Percentiles rank a stretch among this genome's conserved stretches.
Conservation (phyloP, 2,329 filamentous ascomycete species). For the Ascochyta fabae region DNA sequence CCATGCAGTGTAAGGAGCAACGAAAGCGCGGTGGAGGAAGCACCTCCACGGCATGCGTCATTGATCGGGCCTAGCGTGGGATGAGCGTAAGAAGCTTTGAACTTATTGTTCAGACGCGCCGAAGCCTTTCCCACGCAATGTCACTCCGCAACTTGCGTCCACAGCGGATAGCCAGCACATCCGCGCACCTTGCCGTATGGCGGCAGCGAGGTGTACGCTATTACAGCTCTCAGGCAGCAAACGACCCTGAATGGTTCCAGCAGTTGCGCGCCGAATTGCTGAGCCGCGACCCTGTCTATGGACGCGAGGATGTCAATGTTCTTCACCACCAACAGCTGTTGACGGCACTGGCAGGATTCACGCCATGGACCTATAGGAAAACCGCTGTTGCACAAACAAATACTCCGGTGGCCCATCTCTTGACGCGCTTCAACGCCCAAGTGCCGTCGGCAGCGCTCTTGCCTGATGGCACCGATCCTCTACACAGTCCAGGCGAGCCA, state of each 20-base stretch:
- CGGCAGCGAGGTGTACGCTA: slow-evolving; percentile 19
- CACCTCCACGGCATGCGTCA: slow-evolving; percentile 17
- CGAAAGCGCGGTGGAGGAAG: neutral
- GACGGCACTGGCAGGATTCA: slow-evolving; percentile 42
- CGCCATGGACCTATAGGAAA: neutral
- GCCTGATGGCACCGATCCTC: slow-evolving; percentile 82
- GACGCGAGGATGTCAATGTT: slow-evolving; percentile 65
- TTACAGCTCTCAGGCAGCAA: slow-evolving; percentile 18
- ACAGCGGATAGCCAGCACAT: slow-evolving; percentile 17
- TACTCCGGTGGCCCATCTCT: slow-evolving; percentile 67
- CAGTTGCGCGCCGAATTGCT: slow-evolving; percentile 50
- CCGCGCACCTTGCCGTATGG: slow-evolving; percentile 23
- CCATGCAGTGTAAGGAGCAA: neutral
- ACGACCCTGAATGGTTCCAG: slow-evolving; percentile 35
- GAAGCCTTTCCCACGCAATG: slow-evolving; percentile 23
- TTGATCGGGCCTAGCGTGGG: slow-evolving; percentile 9
- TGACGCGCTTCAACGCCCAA: slow-evolving; percentile 84
- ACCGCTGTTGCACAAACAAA: slow-evolving; percentile 6
- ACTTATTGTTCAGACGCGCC: neutral
- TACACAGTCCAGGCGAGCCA: slow-evolving; percentile 74
- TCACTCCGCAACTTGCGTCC: slow-evolving; percentile 24
- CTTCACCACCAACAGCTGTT: slow-evolving; percentile 65
- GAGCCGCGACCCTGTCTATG: slow-evolving; percentile 55
- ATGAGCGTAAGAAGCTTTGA: slow-evolving; percentile 1
- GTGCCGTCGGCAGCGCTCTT: slow-evolving; percentile 68